Evolutionary conservation across 768 basidiomycete species (phyloP), one percentile per base, ranked within the genome.

Genomic region (Bullera alba): DNA sequence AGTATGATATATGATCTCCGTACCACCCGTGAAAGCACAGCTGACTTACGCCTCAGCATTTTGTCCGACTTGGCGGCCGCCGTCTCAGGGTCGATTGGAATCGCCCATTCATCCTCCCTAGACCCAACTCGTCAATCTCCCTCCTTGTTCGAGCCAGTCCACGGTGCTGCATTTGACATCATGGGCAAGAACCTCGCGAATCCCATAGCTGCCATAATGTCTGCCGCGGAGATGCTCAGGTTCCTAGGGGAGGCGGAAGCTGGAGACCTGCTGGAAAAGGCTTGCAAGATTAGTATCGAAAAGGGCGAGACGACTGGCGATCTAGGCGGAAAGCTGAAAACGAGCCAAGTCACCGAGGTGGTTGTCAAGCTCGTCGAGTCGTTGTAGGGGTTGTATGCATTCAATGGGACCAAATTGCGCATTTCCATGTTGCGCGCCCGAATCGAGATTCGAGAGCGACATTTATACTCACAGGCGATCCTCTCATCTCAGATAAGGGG

Each of bases 101-200:
- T 80, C 34, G 80, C 79, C 14, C 79, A 79, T 16, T 78, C 79
- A 6, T 77, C 78, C 15, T 79, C 42, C 25, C 70, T 80, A 19
- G 78, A 79, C 53, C 75, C 74, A 2, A 73, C 72, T 2, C 65
- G 75, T 39, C 69, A 71, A 36, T 70, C 74, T 54, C 79, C 79
- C 0, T 77, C 77, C 42, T 63, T 79, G 54, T 80, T 80, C 53
- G 79, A 80, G 56, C 79, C 80, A 5, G 77, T 80, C 10, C 79
- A 80, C 54, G 80, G 80, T 14, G 78, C 79, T 25, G 80, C 80
- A 1, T 79, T 79, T 14, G 80, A 81, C 60, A 81, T 81, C 50
- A 77, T 76, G 10, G 79, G 79, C 16, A 75, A 74, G 60, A 77
- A 77, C 0, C 76, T 80, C 32, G 78, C 80, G 1, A 81, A 80